These are phyloP conservation scores for Microbotryomycetes sp. DNA, from an alignment of 1,284 basidiomycete genomes.

Conservation along the genomic window DNA sequence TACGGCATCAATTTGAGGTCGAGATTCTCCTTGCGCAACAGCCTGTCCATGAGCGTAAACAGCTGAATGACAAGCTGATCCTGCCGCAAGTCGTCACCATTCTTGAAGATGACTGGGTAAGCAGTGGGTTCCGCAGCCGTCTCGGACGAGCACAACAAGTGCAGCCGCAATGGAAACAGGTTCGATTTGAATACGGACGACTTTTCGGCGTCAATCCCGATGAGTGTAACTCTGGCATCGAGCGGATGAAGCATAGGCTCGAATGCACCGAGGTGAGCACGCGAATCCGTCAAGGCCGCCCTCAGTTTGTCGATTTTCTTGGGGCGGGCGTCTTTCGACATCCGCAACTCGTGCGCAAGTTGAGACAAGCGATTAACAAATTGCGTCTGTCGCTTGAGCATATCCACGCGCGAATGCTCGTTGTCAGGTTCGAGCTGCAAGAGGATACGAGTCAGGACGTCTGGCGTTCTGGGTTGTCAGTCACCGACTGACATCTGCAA, in stretches of 20 bases:
- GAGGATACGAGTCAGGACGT: constrained; percentile 50
- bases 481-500: constrained; percentile 62
- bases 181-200: constrained; percentile 98
- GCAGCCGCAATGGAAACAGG: constrained; percentile 81
- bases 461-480: too few species aligned
- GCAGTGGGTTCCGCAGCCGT: constrained; percentile 43
- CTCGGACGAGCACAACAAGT: constrained; percentile 54
- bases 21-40: constrained; percentile 89
- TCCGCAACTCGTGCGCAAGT: constrained; percentile 75
- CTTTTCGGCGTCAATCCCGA: constrained; percentile 79
- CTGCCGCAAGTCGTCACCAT: constrained; percentile 96
- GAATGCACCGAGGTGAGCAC: constrained; percentile 60
- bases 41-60: constrained; percentile 92
- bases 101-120: constrained; percentile 96
- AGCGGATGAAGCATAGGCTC: constrained; percentile 73
- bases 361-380: constrained; percentile 75
- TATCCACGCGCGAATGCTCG: constrained; percentile 60
- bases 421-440: constrained; percentile 47
- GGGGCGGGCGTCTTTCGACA: constrained; percentile 82
- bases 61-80: constrained; percentile 96
- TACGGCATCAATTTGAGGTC: constrained; percentile 90
- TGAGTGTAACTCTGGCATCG: constrained; percentile 72
- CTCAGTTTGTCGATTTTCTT: constrained; percentile 96
- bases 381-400: constrained; percentile 75
- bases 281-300: constrained; percentile 70